phyloP scores from a whole-genome alignment of 2,329 filamentous ascomycete genomes.

The Rugonectria rugulosa region DNA sequence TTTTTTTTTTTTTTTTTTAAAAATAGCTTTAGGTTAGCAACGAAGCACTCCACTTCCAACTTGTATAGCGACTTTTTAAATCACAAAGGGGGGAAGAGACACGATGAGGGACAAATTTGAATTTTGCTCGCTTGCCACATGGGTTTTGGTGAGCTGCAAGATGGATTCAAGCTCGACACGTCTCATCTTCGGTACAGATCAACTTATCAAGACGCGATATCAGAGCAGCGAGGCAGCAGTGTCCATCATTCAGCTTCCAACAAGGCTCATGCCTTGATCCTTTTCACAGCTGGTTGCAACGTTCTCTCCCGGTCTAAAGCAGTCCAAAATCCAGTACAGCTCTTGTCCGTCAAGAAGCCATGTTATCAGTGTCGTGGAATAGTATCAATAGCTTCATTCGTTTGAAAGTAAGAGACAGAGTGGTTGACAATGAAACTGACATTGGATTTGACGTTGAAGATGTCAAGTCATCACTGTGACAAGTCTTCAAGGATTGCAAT shows the following conservation, averaged over 20 bases:
- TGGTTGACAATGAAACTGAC: background rate
- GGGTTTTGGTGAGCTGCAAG: conserved; percentile 1
- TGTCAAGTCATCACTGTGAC: background rate
- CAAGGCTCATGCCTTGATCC: background rate
- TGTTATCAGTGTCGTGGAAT: background rate
- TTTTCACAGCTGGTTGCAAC: background rate
- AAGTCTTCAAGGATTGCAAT: background rate
- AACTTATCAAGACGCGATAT: background rate
- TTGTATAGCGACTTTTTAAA: too few relatives aligned
- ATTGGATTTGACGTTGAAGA: background rate
- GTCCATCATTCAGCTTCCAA: background rate
- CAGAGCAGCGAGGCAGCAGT: background rate
- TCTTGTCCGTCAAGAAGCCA: too few relatives aligned
- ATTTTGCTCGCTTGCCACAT: conserved; percentile 28
- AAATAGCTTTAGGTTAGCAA: background rate
- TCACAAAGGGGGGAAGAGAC: background rate
- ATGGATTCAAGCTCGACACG: background rate
- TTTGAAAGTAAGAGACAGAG: background rate
- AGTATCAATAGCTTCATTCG: background rate
- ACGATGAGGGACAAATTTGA: conserved; percentile 27
- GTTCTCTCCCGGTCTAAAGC: background rate
- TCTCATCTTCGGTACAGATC: conserved; percentile 1
- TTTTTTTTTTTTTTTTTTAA: too few relatives aligned
- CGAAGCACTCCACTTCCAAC: background rate
- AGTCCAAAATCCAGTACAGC: background rate